These are phyloP conservation scores for Hypoxylon rickii DNA, from an alignment of 495 filamentous ascomycete genomes.

Conservation along the genomic window DNA sequence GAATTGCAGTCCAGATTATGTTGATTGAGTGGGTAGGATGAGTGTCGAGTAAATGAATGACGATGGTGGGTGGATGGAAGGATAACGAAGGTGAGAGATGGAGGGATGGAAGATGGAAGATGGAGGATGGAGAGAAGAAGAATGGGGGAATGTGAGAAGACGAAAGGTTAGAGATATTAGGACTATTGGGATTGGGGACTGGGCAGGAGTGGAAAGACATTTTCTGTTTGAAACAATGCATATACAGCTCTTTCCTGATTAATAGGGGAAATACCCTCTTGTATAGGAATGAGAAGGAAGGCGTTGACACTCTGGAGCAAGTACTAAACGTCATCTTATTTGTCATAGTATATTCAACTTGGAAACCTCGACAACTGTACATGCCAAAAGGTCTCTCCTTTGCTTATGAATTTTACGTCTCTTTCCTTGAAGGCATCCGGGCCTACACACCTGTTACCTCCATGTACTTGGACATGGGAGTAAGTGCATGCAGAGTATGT, in stretches of 20 bases:
- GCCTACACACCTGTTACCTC: too few species aligned
- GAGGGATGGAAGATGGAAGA: not conserved
- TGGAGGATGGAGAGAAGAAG: not conserved
- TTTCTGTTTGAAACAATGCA: too few species aligned
- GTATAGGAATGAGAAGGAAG: not conserved
- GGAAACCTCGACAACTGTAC: constrained; percentile 11
- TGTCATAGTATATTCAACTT: constrained; percentile 14
- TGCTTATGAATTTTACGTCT: too few species aligned
- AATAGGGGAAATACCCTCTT: too few species aligned
- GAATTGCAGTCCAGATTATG: constrained; percentile 17
- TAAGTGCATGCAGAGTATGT: too few species aligned
- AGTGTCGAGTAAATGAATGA: not conserved
- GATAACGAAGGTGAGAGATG: constrained; percentile 13
- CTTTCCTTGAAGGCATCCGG: too few species aligned
- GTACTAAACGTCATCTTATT: constrained; percentile 7
- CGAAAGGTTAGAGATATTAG: too few species aligned
- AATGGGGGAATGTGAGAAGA: too few species aligned
- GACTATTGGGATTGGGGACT: too few species aligned
- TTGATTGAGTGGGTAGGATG: constrained; percentile 13
- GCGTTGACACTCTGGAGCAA: not conserved
- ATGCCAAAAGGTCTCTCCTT: not conserved
- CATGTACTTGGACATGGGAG: too few species aligned
- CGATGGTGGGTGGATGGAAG: constrained; percentile 22
- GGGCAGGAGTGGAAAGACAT: too few species aligned
- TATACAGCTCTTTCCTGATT: too few species aligned